Conservation (phyloP, 2,329 filamentous ascomycete species). For the Botrytis byssoidea region DNA sequence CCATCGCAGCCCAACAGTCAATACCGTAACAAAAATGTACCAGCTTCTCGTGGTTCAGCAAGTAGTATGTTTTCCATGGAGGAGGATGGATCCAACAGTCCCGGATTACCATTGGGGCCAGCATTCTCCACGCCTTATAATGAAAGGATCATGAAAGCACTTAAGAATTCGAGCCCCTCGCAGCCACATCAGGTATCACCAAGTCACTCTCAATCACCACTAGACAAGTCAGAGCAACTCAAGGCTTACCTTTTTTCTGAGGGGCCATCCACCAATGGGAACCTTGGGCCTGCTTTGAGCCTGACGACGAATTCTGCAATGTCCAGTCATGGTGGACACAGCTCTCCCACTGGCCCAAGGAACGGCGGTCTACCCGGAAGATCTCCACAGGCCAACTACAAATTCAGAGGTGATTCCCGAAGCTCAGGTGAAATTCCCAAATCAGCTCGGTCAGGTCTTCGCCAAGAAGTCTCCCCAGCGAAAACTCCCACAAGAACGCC, state of each 20-base stretch:
- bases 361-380: slow-evolving; percentile 23
- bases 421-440: slow-evolving; percentile 20
- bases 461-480: slow-evolving; percentile 38
- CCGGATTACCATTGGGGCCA: slow-evolving; percentile 56
- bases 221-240: slow-evolving; percentile 49
- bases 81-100: slow-evolving; percentile 57
- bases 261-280: slow-evolving; percentile 17
- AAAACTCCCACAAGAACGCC: slow-evolving; percentile 35
- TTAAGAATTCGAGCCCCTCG: slow-evolving; percentile 30
- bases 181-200: slow-evolving; percentile 17
- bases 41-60: slow-evolving; percentile 47
- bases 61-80: slow-evolving; percentile 67
- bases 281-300: slow-evolving; percentile 16
- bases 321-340: slow-evolving; percentile 20
- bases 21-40: slow-evolving; percentile 42
- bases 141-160: slow-evolving; percentile 59
- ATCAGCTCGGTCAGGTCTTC: slow-evolving; percentile 36
- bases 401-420: slow-evolving; percentile 25
- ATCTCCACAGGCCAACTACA: slow-evolving; percentile 25
- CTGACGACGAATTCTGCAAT: slow-evolving; percentile 17
- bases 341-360: slow-evolving; percentile 22
- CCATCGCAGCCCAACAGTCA: slow-evolving; percentile 34
- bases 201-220: slow-evolving; percentile 27
- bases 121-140: slow-evolving; percentile 67
- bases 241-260: slow-evolving; percentile 55